Base-by-base conservation (phyloP, 768 basidiomycete species). In the Serendipita vermifera region DNA sequence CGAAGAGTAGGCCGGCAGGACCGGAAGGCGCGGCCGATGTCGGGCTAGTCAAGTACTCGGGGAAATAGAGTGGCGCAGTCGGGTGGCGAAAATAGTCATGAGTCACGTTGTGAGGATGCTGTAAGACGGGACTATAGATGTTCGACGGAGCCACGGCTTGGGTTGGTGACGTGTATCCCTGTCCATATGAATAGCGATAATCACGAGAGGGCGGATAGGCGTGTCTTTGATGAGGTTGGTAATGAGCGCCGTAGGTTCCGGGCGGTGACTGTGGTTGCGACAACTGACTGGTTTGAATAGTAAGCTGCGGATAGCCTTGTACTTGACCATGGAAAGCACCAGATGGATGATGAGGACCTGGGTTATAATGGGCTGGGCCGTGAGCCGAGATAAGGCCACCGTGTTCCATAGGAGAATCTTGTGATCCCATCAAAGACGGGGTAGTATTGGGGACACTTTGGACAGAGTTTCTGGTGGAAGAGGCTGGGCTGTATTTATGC, bases 401-500 rank as follows among this genome's bases (percentile, higher is more conserved):
- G n/a, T n/a, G n/a, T n/a, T n/a, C n/a, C n/a, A n/a, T n/a, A n/a
- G n/a, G n/a, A n/a, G 41, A 43, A 43, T 43, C 41, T 11, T 15
- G 14, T 13, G 41, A 43, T 11, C 41, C 41, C 41, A 43, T 43
- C 41, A 43, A 22, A 13, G 41, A 43, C 1, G 41, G 41, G 41
- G 41, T 43, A 26, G 41, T 43, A 11, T 15, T 22, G 41, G 41
- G 9, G n/a, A n/a, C n/a, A n/a, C n/a, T n/a, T 11, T 43, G 41
- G 13, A 43, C 41, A 43, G 41, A 43, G 26, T 43, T 43, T 22
- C 41, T 43, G 41, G 41, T 24, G 41, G 41, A 43, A 11, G 41
- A 43, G 13, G 41, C 41, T n/a, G 41, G 41, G 20, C 41, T 43
- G 41, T 43, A 43, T 24, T 43, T 43, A 43, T n/a, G n/a, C n/a